These are phyloP conservation scores for Myriosclerotinia duriaeana DNA, from an alignment of 2,329 filamentous ascomycete genomes.

Conservation along the genomic window DNA sequence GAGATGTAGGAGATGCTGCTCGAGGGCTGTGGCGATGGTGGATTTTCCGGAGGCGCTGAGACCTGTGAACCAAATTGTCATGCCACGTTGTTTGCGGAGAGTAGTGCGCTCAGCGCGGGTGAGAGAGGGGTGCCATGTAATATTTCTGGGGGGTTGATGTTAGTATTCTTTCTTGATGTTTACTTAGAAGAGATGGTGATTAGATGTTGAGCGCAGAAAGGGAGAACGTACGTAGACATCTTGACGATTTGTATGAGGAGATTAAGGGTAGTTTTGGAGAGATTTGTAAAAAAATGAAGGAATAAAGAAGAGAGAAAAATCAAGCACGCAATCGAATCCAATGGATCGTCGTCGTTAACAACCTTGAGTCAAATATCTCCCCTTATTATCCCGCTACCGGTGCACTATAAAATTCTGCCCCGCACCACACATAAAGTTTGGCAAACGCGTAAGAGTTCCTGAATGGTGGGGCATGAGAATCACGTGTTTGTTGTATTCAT, in stretches of 20 bases:
- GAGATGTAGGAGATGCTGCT: constrained; percentile 91
- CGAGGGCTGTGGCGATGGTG: constrained; percentile 91
- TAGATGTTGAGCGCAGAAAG: too few relatives aligned
- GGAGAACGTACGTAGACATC: constrained; percentile 23
- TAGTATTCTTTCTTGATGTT: background rate
- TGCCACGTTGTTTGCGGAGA: constrained; percentile 78
- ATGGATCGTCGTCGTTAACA: background rate
- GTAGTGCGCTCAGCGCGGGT: constrained; percentile 73
- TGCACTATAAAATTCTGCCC: constrained; percentile 20
- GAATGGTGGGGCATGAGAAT: constrained; percentile 10
- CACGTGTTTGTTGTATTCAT: background rate
- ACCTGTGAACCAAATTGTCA: constrained; percentile 97
- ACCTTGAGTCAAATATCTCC: background rate
- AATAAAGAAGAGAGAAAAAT: background rate
- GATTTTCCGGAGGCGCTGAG: constrained; percentile 96
- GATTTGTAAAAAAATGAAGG: background rate
- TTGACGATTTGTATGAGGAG: background rate
- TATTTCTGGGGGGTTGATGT: constrained; percentile 61
- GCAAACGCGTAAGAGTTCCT: constrained; percentile 2
- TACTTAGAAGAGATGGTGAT: background rate
- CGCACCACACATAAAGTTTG: constrained; percentile 17
- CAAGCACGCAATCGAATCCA: constrained; percentile 15
- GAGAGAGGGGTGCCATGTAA: constrained; percentile 82
- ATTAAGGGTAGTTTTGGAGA: background rate
- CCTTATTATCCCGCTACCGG: constrained; percentile 14